Conservation (phyloP, 2,329 filamentous ascomycete genomes). For the Lecanicillium sp. region DNA sequence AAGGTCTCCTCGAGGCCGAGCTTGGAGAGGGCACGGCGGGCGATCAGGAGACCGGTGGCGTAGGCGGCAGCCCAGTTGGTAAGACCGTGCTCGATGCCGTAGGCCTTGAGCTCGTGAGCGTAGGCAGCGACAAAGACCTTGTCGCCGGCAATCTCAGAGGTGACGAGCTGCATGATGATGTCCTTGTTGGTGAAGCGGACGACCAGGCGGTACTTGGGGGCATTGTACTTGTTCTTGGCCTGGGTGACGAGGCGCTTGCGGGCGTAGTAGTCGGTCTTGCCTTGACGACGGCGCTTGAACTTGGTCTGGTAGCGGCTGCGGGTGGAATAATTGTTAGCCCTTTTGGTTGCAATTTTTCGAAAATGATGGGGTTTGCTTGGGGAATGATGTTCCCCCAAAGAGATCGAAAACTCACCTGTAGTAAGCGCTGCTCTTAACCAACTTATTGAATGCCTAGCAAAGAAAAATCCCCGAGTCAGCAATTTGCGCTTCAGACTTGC, state of each 20-base stretch:
- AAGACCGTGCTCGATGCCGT: constrained; percentile 95
- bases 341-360: not conserved
- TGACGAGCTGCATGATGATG: constrained; percentile 96
- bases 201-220: constrained; percentile 98
- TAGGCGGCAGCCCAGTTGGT: constrained; percentile 99
- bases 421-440: constrained; percentile 97
- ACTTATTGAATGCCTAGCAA: constrained; percentile 78
- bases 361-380: not conserved
- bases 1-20: constrained; percentile 91
- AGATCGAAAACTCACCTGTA: constrained; percentile 65
- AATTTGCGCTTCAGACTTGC: constrained; percentile 95
- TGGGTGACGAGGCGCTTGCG: constrained; percentile 99
- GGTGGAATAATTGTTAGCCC: constrained; percentile 18
- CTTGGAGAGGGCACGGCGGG: constrained; percentile 95
- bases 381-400: not conserved
- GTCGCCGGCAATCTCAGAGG: constrained; percentile 93
- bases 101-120: constrained; percentile 94
- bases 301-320: constrained; percentile 96
- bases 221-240: constrained; percentile 99
- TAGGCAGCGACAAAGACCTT: constrained; percentile 93
- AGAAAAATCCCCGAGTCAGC: constrained; percentile 76
- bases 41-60: constrained; percentile 90
- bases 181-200: constrained; percentile 99
- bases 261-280: constrained; percentile 99
- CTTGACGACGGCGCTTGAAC: constrained; percentile 92